Evolutionary conservation across 257 asterid species (phyloP), one percentile per base, ranked within the genome.

Genomic region (Nicotiana attenuata): DNA sequence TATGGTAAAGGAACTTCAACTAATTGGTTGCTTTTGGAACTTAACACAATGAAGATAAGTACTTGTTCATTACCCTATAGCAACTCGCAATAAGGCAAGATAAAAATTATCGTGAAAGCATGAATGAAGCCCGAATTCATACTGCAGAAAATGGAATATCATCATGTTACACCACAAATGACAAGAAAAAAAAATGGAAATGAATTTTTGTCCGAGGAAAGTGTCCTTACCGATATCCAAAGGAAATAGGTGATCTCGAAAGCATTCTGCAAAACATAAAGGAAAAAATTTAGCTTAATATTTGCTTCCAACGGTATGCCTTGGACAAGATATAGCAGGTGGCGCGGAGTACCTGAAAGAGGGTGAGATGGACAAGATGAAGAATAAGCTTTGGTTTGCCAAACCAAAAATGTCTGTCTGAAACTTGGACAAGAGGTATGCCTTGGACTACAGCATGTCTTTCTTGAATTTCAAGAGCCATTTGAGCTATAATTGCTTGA

Each of bases 401-500:
- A 59, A 96, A 93, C 99, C 99, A 96, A 86, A 96, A 96, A 87
- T 96, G 92, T 75, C 85, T 80, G 84, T 96, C 99, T 2, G 99
- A 91, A 86, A 94, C 96, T 87, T 93, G 97, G 47, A 96, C 98
- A 13, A 96, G 95, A 7, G 99, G 99, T 76, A 96, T 96, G 82
- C 99, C 99, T 82, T 96, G 97, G 76, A 96, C 93, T 11, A 96
- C 99, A 2, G 98, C 97, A 76, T 96, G 99, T 69, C 90, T 92
- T 85, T 96, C 99, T 89, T 88, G 93, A 86, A 96, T 96, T 85
- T 96, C 98, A 60, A 96, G 84, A 50, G 99, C 99, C 99, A 96
- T 96, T 84, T 86, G 90, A 15, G 97, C 82, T 87, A 96, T 94
- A 88, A 96, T 92, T 47, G 95, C 92, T 83, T 96, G 99, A 38